Evolutionary conservation across 371 early-diverging fungal species (phyloP), one percentile per base, ranked within the genome.

Genomic region (Phascolomyces articulosus): DNA sequence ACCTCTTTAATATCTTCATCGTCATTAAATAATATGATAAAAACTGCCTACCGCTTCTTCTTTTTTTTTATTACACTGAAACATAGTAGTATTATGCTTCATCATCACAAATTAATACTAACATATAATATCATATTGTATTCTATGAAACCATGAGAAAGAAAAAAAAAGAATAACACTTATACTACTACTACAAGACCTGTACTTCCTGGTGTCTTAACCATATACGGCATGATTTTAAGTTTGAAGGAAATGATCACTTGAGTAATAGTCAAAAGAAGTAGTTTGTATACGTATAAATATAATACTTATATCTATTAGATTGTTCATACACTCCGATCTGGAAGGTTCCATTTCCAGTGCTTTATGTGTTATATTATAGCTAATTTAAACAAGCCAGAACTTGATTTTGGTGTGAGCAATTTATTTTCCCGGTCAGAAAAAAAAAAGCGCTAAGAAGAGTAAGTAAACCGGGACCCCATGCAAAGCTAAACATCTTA

Each of bases 301-400:
- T n/a, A n/a, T n/a, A n/a, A n/a, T n/a, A n/a, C n/a, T n/a, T n/a
- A n/a, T n/a, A n/a, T n/a, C n/a, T n/a, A n/a, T n/a, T n/a, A n/a
- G n/a, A n/a, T n/a, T n/a, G n/a, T n/a, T 51, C 51, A 20, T 23
- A 51, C 18, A 44, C 51, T 51, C 51, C 51, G 51, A 51, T 24
- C 51, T 51, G 51, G 51, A 51, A 51, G 21, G n/a, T 51, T 51
- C 51, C 51, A 51, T 51, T 51, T 44, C 44, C 11, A 34, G n/a
- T 38, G 38, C 38, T 38, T 6, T 38, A 13, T 38, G 38, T 38
- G 13, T 38, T 38, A 38, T 38, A 38, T 38, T 38, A 38, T 38
- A 9, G 38, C 38, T 38, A 9, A 38, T 38, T 18, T 44, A 15
- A 13, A 44, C 4, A n/a, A 13, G 44, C 8, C 18, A 18, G 18